These are phyloP conservation scores for Datura wrightii DNA, from an alignment of 257 asterid species.

Conservation along the genomic window DNA sequence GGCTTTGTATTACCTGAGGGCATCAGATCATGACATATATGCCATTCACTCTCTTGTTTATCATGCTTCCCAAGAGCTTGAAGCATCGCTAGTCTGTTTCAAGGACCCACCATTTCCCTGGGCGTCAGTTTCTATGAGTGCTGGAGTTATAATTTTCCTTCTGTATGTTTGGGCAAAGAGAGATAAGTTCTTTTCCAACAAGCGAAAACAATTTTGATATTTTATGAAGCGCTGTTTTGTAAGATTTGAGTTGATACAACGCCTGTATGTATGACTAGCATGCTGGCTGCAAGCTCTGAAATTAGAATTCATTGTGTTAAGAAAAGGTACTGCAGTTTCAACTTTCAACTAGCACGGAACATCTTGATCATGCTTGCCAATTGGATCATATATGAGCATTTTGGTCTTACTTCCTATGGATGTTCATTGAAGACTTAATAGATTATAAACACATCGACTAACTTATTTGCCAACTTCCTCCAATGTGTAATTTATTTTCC, in stretches of 20 bases:
- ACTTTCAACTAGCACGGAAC: neutral
- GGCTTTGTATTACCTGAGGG: conserved; percentile 74
- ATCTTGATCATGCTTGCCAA: neutral
- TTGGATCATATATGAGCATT: neutral
- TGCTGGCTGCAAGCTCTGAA: conserved; percentile 40
- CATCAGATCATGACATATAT: conserved; percentile 86
- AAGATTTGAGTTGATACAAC: conserved; percentile 39
- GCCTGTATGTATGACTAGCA: conserved; percentile 35
- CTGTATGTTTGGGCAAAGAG: conserved; percentile 64
- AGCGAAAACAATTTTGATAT: conserved; percentile 92
- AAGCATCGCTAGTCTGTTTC: conserved; percentile 82
- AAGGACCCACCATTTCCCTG: conserved; percentile 97
- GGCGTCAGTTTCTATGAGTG: conserved; percentile 58
- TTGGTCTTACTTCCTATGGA: conserved; percentile 11
- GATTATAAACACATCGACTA: conserved; percentile 12
- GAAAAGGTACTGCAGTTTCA: conserved; percentile 30
- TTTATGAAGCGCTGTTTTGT: conserved; percentile 36
- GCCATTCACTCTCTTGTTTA: conserved; percentile 79
- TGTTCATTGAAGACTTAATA: conserved; percentile 11
- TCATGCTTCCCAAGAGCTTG: conserved; percentile 81
- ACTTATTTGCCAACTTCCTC: neutral
- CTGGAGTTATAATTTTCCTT: conserved; percentile 56
- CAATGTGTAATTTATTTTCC: neutral
- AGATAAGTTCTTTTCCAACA: conserved; percentile 74
- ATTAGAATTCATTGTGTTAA: conserved; percentile 7